Percentiles rank a stretch among this genome's conserved stretches.
Evolutionary conservation across 1,284 basidiomycete species (phyloP).

Genomic region (Leccinum subfulvum): DNA sequence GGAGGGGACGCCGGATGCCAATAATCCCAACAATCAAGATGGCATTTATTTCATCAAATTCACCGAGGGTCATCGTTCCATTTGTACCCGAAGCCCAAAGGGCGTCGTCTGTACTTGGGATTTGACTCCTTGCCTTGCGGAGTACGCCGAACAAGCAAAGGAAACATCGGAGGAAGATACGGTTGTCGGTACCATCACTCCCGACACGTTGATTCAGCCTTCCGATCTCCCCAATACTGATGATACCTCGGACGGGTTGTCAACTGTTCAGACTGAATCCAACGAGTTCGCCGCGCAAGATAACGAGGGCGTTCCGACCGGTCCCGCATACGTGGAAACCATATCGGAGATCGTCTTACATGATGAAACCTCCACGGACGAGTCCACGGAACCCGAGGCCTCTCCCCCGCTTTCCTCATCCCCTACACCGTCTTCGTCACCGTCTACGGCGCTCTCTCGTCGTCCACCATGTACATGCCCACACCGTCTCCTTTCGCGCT

Average conservation of each 20-base stretch:
- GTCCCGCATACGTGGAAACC: neutral
- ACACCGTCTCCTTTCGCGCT: slow-evolving; percentile 19
- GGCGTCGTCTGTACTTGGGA: slow-evolving; percentile 23
- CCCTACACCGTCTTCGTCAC: neutral
- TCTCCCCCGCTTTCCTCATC: neutral
- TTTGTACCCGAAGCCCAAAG: slow-evolving; percentile 17
- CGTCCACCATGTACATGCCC: slow-evolving; percentile 3
- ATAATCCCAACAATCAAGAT: neutral
- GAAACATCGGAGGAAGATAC: neutral
- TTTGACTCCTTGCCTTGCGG: slow-evolving; percentile 14
- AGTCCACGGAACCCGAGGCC: neutral
- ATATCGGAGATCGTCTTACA: neutral
- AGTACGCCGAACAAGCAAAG: slow-evolving; percentile 9
- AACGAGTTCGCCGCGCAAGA: neutral
- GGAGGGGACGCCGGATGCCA: slow-evolving; percentile 1
- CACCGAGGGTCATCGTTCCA: slow-evolving; percentile 3
- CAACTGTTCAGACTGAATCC: neutral
- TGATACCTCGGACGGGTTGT: neutral
- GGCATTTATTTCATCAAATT: slow-evolving; percentile 20
- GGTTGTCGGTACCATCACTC: neutral
- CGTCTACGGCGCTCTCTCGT: neutral
- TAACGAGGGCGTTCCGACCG: neutral
- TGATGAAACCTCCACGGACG: neutral
- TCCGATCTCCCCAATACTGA: neutral
- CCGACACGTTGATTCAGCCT: neutral